phyloP scores from a whole-genome alignment of 495 filamentous ascomycete genomes.

The Chaetomium fimeti region DNA sequence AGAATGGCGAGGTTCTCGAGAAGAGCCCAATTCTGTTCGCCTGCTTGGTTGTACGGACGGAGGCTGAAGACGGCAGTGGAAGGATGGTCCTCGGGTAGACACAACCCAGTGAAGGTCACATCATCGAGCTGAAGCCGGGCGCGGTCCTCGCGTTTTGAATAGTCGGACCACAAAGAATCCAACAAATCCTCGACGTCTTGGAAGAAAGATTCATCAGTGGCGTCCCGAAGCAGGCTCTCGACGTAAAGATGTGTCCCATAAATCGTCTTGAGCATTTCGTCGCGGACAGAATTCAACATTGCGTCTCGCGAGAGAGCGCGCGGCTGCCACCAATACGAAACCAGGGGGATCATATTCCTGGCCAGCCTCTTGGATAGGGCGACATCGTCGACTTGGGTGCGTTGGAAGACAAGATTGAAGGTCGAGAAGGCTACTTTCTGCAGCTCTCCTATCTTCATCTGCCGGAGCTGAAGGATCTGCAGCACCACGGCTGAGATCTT shows the following conservation, averaged over 20 bases:
- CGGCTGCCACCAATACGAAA: slow-evolving; percentile 69
- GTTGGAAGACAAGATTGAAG: slow-evolving; percentile 68
- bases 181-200: slow-evolving; percentile 52
- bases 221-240: slow-evolving; percentile 39
- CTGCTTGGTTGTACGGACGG: slow-evolving; percentile 45
- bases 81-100: slow-evolving; percentile 37
- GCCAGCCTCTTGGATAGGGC: slow-evolving; percentile 58
- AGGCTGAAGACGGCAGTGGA: slow-evolving; percentile 47
- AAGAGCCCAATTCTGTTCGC: slow-evolving; percentile 55
- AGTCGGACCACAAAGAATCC: slow-evolving; percentile 67
- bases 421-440: slow-evolving; percentile 70
- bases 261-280: slow-evolving; percentile 66
- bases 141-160: slow-evolving; percentile 65
- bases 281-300: slow-evolving; percentile 57
- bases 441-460: slow-evolving; percentile 55
- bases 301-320: slow-evolving; percentile 68
- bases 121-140: slow-evolving; percentile 77
- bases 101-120: slow-evolving; percentile 53
- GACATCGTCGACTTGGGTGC: slow-evolving; percentile 64
- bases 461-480: slow-evolving; percentile 60
- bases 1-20: slow-evolving; percentile 52
- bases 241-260: slow-evolving; percentile 64
- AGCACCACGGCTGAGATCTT: slow-evolving; percentile 58
- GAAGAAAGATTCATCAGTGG: slow-evolving; percentile 33
- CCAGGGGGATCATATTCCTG: slow-evolving; percentile 63